Base-by-base conservation (phyloP, 129 eudicot species). In the Mikania micrantha region DNA sequence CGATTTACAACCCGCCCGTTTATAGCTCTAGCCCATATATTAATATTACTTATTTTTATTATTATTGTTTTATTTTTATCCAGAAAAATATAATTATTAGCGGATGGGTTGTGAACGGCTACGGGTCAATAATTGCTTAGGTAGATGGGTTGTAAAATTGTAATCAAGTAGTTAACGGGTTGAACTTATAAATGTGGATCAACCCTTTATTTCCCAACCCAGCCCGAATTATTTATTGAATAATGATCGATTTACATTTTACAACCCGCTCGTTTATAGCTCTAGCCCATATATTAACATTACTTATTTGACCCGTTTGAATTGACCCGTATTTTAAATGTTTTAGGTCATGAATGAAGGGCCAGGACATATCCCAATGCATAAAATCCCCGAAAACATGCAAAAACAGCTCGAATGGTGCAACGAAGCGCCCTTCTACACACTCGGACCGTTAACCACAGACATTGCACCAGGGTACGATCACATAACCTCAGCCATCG, bases 381-480 rank as follows among this genome's bases (percentile, higher is more conserved):
- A 94, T 69, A 94, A 94, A 80, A 94, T 94, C 54, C 95, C 97
- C 1, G 97, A 94, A 66, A 94, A 89, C 66, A 89, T 94, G 99
- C 90, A 94, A 67, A 94, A 94, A 32, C 99, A 94, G 72, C 84
- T 94, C 5, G 97, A 94, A 61, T 94, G 99, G 97, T 94, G 97
- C 73, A 87, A 86, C 52, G 99, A 89, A 81, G 99, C 97, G 4
- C 99, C 99, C 1, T 94, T 94, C 80, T 94, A 94, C 80, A 94
- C 99, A 44, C 95, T 94, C 45, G 99, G 99, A 24, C 99, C 99
- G 44, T 67, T 94, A 73, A 94, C 99, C 21, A 94, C 97, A 31
- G 97, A 94, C 54, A 94, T 94, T 41, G 99, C 99, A 13, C 99
- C 99, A 42, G 99, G 99, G 29, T 94, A 89, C 48, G 99, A 94